Evolutionary conservation across 1,284 basidiomycete species (phyloP).

Genomic region (Trametes polyzona): DNA sequence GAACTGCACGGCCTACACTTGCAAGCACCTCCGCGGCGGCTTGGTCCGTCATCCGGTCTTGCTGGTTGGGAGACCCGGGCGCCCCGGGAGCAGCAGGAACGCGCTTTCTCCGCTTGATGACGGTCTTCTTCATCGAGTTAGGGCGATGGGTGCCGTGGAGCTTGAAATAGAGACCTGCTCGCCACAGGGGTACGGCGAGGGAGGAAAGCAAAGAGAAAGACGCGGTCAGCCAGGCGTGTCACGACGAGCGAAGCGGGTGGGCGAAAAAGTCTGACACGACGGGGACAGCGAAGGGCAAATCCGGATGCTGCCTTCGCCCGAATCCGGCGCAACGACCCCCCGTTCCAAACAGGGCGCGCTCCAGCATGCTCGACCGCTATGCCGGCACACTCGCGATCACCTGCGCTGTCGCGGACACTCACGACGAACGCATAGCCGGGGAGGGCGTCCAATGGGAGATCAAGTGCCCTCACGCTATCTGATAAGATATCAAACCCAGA

Average conservation of each 20-base stretch:
- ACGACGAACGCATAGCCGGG: slow-evolving; percentile 15
- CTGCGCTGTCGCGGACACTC: slow-evolving; percentile 16
- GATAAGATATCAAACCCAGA: slow-evolving; percentile 27
- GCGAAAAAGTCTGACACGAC: slow-evolving; percentile 9
- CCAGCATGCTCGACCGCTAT: slow-evolving; percentile 1
- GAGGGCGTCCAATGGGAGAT: slow-evolving; percentile 21
- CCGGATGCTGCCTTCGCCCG: background rate
- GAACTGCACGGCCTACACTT: slow-evolving; percentile 64
- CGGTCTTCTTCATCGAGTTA: slow-evolving; percentile 98
- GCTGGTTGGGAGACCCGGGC: slow-evolving; percentile 35
- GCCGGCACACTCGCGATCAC: slow-evolving; percentile 14
- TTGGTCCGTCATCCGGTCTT: slow-evolving; percentile 72
- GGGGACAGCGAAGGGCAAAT: slow-evolving; percentile 1
- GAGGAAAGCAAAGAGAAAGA: slow-evolving; percentile 23
- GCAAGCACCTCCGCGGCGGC: slow-evolving; percentile 84
- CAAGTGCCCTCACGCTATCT: slow-evolving; percentile 19
- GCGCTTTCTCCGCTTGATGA: slow-evolving; percentile 97
- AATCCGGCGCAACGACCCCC: slow-evolving; percentile 1
- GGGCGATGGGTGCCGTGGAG: slow-evolving; percentile 96
- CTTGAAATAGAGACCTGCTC: slow-evolving; percentile 93
- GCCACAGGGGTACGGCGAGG: slow-evolving; percentile 17
- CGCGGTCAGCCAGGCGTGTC: slow-evolving; percentile 18
- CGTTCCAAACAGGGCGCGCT: background rate
- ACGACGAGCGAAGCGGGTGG: slow-evolving; percentile 5
- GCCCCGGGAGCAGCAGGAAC: slow-evolving; percentile 76